Evolutionary conservation across 306 rosid species (phyloP).

Genomic region (Cucurbita moschata): DNA sequence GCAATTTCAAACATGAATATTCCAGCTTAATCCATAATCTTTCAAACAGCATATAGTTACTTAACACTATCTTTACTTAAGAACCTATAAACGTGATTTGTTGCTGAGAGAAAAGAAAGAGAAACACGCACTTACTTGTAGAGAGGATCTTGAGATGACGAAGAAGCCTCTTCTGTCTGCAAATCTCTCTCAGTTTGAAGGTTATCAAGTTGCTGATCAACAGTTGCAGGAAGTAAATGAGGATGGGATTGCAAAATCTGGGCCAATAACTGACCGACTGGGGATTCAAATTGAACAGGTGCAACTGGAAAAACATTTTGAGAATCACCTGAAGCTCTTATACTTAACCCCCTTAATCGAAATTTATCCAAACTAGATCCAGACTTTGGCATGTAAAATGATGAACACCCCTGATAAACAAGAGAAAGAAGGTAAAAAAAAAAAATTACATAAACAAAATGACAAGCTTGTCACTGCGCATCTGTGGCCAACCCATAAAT

Average conservation of each 20-base stretch:
- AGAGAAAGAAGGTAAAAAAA: neutral
- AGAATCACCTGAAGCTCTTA: conserved; percentile 57
- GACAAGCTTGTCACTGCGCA: neutral
- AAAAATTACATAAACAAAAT: neutral
- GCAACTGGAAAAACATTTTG: conserved; percentile 46
- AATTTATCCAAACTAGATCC: conserved; percentile 30
- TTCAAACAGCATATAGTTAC: neutral
- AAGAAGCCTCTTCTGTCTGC: conserved; percentile 27
- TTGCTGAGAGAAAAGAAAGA: neutral
- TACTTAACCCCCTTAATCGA: conserved; percentile 40
- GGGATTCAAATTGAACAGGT: conserved; percentile 71
- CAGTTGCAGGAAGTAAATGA: conserved; percentile 65
- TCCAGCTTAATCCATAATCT: neutral
- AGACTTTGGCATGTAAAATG: conserved; percentile 40
- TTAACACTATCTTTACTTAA: neutral
- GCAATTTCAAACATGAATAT: neutral
- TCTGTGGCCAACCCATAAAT: neutral
- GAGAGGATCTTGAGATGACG: conserved; percentile 33
- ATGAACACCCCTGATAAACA: conserved; percentile 35
- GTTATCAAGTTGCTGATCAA: conserved; percentile 88
- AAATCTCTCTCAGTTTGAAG: conserved; percentile 55
- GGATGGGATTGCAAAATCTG: conserved; percentile 80
- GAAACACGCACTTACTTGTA: conserved; percentile 46
- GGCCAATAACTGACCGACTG: conserved; percentile 78
- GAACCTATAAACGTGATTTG: neutral